A percentile compares a stretch with the other conserved stretches of the same genome.
These are phyloP conservation scores for Diaporthe humulicola DNA, from an alignment of 2,329 filamentous ascomycete genomes.

Conservation along the genomic window DNA sequence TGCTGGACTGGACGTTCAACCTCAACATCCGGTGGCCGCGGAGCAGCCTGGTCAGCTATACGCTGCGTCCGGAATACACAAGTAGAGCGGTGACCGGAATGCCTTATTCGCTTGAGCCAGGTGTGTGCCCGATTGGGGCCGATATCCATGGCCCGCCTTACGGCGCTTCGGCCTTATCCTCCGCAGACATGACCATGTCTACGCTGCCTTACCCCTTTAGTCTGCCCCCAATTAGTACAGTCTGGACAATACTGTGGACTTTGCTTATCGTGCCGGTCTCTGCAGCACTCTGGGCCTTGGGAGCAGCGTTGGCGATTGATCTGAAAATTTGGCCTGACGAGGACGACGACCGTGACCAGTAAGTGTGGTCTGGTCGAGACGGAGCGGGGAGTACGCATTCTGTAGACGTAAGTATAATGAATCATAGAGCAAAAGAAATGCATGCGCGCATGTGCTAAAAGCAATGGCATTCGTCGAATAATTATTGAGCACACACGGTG, in stretches of 20 bases:
- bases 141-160: not conserved
- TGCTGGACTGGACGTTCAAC: not conserved
- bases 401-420: not conserved
- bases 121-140: not conserved
- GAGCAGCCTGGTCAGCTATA: not conserved
- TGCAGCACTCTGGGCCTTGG: not conserved
- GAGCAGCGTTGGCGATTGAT: not conserved
- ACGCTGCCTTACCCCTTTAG: not conserved
- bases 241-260: not conserved
- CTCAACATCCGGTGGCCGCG: constrained; percentile 1
- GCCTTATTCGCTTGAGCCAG: not conserved
- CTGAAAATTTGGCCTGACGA: not conserved
- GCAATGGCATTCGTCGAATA: not conserved
- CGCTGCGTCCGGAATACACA: not conserved
- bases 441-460: not conserved
- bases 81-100: not conserved
- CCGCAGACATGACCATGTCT: not conserved
- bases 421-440: not conserved
- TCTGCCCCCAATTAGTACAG: not conserved
- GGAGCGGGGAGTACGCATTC: not conserved
- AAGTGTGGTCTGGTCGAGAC: not conserved
- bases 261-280: not conserved
- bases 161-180: not conserved
- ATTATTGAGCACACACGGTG: not conserved
- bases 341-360: not conserved